Conservation (phyloP, 176 grass and related monocot genomes). For the Carex littledalei region DNA sequence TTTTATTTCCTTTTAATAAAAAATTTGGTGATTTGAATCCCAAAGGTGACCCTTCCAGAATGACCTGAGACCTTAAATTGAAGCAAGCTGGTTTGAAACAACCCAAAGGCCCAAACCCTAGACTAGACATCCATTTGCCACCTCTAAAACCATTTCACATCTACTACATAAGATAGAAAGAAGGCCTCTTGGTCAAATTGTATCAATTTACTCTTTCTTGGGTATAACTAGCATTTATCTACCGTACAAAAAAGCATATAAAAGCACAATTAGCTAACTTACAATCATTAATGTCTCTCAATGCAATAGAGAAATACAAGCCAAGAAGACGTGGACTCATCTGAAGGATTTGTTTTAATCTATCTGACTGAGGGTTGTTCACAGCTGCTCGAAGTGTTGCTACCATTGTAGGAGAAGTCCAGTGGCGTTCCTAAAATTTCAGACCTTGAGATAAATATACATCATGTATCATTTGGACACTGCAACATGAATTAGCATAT, state of each 20-base stretch:
- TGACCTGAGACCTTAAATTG: not conserved
- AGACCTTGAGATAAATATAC: not conserved
- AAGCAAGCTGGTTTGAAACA: not conserved
- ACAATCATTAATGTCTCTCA: conserved; percentile 69
- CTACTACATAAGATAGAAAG: not conserved
- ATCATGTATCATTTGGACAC: not conserved
- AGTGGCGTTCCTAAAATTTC: conserved; percentile 64
- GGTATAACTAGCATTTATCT: not conserved
- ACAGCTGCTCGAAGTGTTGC: conserved; percentile 60
- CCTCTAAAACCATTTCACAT: not conserved
- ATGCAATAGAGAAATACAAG: conserved; percentile 53
- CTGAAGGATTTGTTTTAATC: conserved; percentile 71
- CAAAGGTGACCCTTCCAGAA: not conserved
- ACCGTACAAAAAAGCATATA: not conserved
- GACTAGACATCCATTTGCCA: not conserved
- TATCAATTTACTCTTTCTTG: not conserved
- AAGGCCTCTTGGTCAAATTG: not conserved
- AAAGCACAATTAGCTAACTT: conserved; percentile 31
- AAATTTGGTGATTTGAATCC: not conserved
- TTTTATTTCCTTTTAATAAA: too few species aligned
- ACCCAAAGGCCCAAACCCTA: not conserved
- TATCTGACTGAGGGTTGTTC: conserved; percentile 52
- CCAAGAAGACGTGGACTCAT: conserved; percentile 72
- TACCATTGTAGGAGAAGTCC: conserved; percentile 78
- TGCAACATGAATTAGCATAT: not conserved